phyloP scores from a whole-genome alignment of 108 stramenopile species.

The Cyclotella atomus region DNA sequence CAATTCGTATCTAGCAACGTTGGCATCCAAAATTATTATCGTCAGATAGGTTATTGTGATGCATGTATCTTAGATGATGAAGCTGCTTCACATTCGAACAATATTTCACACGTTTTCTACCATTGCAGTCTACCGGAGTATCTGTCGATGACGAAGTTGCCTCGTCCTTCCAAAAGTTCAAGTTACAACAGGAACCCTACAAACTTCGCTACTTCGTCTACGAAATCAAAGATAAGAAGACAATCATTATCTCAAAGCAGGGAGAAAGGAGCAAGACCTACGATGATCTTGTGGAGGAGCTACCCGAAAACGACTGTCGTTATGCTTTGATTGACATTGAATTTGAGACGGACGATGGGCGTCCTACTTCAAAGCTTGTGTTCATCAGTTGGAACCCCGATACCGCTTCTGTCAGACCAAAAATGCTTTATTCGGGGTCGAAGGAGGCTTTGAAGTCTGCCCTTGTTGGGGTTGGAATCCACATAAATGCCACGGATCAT shows the following conservation, averaged over 20 bases:
- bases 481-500: constrained; percentile 87
- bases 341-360: constrained; percentile 86
- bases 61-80: too few species aligned
- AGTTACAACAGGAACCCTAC: constrained; percentile 72
- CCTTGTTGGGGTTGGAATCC: constrained; percentile 86
- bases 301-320: constrained; percentile 91
- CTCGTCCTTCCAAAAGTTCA: constrained; percentile 78
- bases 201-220: constrained; percentile 86
- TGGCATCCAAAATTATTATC: too few species aligned
- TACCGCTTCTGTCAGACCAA: constrained; percentile 79
- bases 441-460: constrained; percentile 92
- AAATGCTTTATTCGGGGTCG: constrained; percentile 95
- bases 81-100: too few species aligned
- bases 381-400: constrained; percentile 97
- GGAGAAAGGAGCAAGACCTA: constrained; percentile 69
- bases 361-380: constrained; percentile 91
- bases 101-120: too few species aligned
- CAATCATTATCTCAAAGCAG: constrained; percentile 73
- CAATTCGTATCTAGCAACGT: too few species aligned
- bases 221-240: constrained; percentile 85
- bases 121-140: constrained; percentile 85
- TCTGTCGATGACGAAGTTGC: constrained; percentile 73
- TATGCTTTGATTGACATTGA: constrained; percentile 94
- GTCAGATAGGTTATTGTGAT: too few species aligned
- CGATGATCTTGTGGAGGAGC: constrained; percentile 80